Evolutionary conservation across 2,329 filamentous ascomycete species (phyloP), one percentile per base, ranked within the genome.

Genomic region (Coleophoma eucalyptorum): DNA sequence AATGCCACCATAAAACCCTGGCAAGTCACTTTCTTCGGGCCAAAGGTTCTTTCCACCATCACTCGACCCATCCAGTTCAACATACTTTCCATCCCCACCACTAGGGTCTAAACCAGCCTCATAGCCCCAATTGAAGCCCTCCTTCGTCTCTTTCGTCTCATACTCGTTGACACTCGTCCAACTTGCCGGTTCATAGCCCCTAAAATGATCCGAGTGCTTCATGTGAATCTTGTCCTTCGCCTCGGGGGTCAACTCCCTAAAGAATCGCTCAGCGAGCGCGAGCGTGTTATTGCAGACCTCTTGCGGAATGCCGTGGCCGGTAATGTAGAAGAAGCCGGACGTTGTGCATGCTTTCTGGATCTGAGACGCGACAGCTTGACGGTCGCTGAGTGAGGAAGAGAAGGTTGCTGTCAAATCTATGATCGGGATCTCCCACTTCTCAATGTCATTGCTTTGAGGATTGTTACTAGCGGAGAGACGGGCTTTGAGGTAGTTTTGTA

Each of bases 151-250:
- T 4, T 74, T 74, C 26, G 68, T 64, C 4, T 68, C 65, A 13
- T 67, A 70, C 12, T 69, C 65, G 55, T 78, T 73, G 10, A 76
- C 62, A 2, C 69, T 71, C 53, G 79, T 74, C 2, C 68, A 70
- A 5, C 70, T 66, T 2, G 78, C 62, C 41, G 73, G 64, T 56
- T 80, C 77, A 55, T 79, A 80, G 18, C 77, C 77, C 44, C 77
- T 67, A 56, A 63, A 65, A 18, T 63, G 57, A 11, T 77, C 72
- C 26, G 61, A 65, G 12, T 65, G 58, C 48, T 60, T 69, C 66
- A 52, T 65, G 63, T 58, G 70, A 63, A 58, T 68, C 56, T 32
- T 64, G 20, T 69, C 65, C 59, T 79, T 80, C 43, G 71, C 69
- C 19, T 72, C 68, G 2, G 71, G 57, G 0, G 75, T 69, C 5